A percentile compares a stretch with the other conserved stretches of the same genome.
Conservation (phyloP, 441 rosid genomes). For the Euphorbia neoarborescens region DNA sequence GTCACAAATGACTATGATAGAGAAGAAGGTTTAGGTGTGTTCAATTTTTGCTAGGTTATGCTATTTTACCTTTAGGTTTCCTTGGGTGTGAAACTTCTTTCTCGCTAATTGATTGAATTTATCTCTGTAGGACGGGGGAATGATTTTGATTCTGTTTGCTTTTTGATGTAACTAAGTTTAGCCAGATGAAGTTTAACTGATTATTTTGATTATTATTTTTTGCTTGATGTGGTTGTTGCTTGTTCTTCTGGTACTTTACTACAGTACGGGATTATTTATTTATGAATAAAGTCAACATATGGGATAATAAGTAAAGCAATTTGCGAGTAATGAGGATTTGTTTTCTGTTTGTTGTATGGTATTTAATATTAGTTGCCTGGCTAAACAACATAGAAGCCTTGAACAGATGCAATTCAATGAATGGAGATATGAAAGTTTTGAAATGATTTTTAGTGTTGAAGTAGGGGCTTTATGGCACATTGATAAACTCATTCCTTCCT, state of each 20-base stretch:
- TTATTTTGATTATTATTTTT: neutral
- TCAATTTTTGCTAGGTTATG: neutral
- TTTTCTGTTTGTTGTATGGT: neutral
- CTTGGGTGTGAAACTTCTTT: neutral
- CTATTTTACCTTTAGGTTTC: neutral
- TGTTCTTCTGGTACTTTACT: slow-evolving; percentile 2
- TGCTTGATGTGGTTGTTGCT: slow-evolving; percentile 2
- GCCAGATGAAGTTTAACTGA: neutral
- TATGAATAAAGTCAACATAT: neutral
- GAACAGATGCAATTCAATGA: neutral
- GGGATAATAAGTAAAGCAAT: slow-evolving; percentile 3
- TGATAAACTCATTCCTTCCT: neutral
- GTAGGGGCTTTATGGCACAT: neutral
- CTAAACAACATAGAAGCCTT: neutral
- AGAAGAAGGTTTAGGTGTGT: slow-evolving; percentile 48
- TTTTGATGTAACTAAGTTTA: neutral
- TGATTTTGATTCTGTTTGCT: neutral
- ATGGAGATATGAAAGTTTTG: neutral
- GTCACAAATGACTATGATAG: slow-evolving; percentile 36
- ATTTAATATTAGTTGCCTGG: neutral
- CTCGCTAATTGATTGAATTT: neutral
- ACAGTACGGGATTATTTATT: neutral
- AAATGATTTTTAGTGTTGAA: neutral
- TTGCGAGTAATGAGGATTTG: slow-evolving; percentile 3
- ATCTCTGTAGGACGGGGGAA: neutral